Conservation (phyloP, 2,329 filamentous ascomycete species). For the Neocucurbitaria cava region DNA sequence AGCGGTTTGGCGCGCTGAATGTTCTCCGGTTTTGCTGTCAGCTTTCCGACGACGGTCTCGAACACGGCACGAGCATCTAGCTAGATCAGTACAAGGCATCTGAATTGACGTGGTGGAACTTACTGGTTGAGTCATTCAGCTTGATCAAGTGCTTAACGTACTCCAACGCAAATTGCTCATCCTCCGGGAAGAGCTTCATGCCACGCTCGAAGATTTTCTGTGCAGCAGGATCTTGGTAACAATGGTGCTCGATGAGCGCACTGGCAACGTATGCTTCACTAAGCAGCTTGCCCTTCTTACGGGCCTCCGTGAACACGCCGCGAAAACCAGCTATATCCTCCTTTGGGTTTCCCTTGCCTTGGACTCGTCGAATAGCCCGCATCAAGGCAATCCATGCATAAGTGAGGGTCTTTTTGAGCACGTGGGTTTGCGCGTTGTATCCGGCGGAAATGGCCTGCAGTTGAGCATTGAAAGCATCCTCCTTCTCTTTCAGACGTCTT, state of each 20-base stretch:
- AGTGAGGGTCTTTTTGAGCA: conserved; percentile 84
- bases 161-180: conserved; percentile 91
- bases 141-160: conserved; percentile 95
- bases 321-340: conserved; percentile 77
- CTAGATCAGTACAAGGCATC: conserved; percentile 12
- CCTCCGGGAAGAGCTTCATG: conserved; percentile 89
- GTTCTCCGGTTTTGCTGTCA: conserved; percentile 78
- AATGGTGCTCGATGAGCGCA: conserved; percentile 91
- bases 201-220: conserved; percentile 96
- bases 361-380: conserved; percentile 90
- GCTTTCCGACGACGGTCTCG: conserved; percentile 86
- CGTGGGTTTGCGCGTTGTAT: conserved; percentile 74
- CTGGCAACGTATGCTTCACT: conserved; percentile 95
- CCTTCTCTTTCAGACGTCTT: conserved; percentile 51
- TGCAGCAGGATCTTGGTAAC: conserved; percentile 91
- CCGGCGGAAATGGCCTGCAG: conserved; percentile 68
- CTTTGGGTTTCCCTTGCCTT: conserved; percentile 72
- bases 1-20: conserved; percentile 80
- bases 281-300: conserved; percentile 84
- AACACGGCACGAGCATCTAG: conserved; percentile 93
- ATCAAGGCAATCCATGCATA: conserved; percentile 96
- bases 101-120: conserved; percentile 48
- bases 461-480: conserved; percentile 61
- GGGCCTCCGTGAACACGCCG: conserved; percentile 87
- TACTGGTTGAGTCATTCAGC: conserved; percentile 92